These are phyloP conservation scores for Cutaneotrichosporon sp. DNA, from an alignment of 1,284 basidiomycete genomes.

Conservation along the genomic window DNA sequence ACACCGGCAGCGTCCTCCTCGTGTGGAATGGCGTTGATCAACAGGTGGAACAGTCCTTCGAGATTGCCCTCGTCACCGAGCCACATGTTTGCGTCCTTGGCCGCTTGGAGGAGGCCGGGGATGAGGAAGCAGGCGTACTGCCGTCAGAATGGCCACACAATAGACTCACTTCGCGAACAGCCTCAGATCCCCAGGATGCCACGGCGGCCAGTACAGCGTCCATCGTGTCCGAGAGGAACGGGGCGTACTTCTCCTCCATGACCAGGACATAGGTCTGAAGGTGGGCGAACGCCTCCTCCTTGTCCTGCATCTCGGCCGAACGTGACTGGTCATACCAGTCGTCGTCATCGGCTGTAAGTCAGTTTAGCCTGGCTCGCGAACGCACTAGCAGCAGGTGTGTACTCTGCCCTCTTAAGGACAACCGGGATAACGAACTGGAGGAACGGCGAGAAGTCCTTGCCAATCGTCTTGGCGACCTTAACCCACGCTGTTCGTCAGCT, in stretches of 20 bases:
- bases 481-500: slow-evolving; percentile 17
- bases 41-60: slow-evolving; percentile 64
- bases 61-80: slow-evolving; percentile 70
- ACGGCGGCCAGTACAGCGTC: slow-evolving; percentile 70
- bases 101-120: slow-evolving; percentile 68
- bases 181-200: slow-evolving; percentile 74
- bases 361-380: neutral
- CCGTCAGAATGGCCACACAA: neutral
- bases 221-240: slow-evolving; percentile 67
- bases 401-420: slow-evolving; percentile 68
- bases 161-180: slow-evolving; percentile 65
- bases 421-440: slow-evolving; percentile 76
- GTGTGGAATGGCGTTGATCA: slow-evolving; percentile 64
- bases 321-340: slow-evolving; percentile 52
- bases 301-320: slow-evolving; percentile 78
- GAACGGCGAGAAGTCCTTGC: slow-evolving; percentile 76
- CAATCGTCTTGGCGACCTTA: slow-evolving; percentile 52
- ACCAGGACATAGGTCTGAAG: slow-evolving; percentile 75
- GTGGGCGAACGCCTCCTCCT: slow-evolving; percentile 77
- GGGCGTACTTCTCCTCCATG: slow-evolving; percentile 66
- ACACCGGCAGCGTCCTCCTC: slow-evolving; percentile 73
- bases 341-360: slow-evolving; percentile 9
- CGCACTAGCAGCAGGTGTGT: slow-evolving; percentile 36
- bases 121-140: slow-evolving; percentile 55
- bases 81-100: slow-evolving; percentile 61